Conservation (phyloP, 2,329 filamentous ascomycete genomes). For the Capronia americana region DNA sequence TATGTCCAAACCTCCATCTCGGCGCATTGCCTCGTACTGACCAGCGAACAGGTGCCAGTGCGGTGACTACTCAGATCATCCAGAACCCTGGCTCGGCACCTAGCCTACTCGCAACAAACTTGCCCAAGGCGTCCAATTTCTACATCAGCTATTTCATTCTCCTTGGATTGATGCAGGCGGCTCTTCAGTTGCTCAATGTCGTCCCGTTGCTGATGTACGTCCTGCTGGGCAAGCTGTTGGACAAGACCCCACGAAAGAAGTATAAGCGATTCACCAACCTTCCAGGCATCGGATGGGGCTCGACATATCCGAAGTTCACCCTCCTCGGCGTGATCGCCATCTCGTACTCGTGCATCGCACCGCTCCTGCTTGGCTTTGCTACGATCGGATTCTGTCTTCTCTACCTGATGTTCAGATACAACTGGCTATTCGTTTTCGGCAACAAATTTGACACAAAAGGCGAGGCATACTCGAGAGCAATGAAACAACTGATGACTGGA, state of each 20-base stretch:
- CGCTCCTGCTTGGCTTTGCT: slow-evolving; percentile 81
- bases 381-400: slow-evolving; percentile 78
- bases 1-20: not conserved
- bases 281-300: slow-evolving; percentile 81
- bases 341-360: slow-evolving; percentile 85
- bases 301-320: slow-evolving; percentile 79
- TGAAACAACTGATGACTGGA: slow-evolving; percentile 83
- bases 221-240: slow-evolving; percentile 35
- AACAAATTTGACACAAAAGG: slow-evolving; percentile 85
- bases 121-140: slow-evolving; percentile 90
- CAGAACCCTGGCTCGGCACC: slow-evolving; percentile 69
- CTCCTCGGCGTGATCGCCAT: slow-evolving; percentile 88
- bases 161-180: slow-evolving; percentile 71
- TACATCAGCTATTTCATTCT: slow-evolving; percentile 96
- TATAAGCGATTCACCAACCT: slow-evolving; percentile 77
- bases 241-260: slow-evolving; percentile 73
- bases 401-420: slow-evolving; percentile 88
- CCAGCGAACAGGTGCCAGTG: slow-evolving; percentile 68
- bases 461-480: slow-evolving; percentile 81
- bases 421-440: slow-evolving; percentile 84
- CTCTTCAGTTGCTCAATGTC: slow-evolving; percentile 59
- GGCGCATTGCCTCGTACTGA: slow-evolving; percentile 6
- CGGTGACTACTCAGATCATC: slow-evolving; percentile 70
- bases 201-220: slow-evolving; percentile 36
- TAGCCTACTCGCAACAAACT: slow-evolving; percentile 70